Percentiles rank a stretch among this genome's conserved stretches.
Evolutionary conservation across 2,329 filamentous ascomycete genomes (phyloP).

Genomic region (Epichloe sp.): DNA sequence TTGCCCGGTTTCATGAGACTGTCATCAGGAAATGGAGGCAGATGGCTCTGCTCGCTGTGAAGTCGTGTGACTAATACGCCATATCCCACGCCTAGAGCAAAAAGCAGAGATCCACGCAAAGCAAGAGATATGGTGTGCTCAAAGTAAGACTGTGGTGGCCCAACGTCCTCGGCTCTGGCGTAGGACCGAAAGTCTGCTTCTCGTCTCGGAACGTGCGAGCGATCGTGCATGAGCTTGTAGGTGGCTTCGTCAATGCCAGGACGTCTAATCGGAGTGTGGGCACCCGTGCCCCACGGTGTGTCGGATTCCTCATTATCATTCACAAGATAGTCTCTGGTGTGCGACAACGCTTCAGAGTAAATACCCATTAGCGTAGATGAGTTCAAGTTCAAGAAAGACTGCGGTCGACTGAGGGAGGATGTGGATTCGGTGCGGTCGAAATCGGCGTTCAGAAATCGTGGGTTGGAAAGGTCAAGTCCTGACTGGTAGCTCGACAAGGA

Average conservation of each 20-base stretch:
- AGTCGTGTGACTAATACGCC: conserved; percentile 70
- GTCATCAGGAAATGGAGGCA: conserved; percentile 44
- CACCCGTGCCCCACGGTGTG: conserved; percentile 69
- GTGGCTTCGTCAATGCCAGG: conserved; percentile 31
- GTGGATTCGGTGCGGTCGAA: conserved; percentile 22
- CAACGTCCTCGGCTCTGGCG: conserved; percentile 9
- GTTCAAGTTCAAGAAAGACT: conserved; percentile 75
- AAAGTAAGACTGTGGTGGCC: conserved; percentile 13
- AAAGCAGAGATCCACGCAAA: conserved; percentile 52
- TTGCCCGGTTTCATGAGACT: conserved; percentile 27
- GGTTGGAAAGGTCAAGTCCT: conserved; percentile 18
- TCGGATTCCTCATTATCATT: conserved; percentile 37
- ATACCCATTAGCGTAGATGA: conserved; percentile 85
- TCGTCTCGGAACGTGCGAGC: conserved; percentile 21
- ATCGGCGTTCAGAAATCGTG: conserved; percentile 28
- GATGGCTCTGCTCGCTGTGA: conserved; percentile 50
- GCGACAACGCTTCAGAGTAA: conserved; percentile 56
- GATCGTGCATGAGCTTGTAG: conserved; percentile 30
- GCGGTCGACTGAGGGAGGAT: conserved; percentile 48
- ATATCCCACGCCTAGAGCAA: conserved; percentile 69
- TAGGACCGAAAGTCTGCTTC: conserved; percentile 21
- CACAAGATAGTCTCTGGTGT: conserved; percentile 28
- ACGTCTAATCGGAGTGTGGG: conserved; percentile 49
- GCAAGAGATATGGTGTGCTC: conserved; percentile 32
- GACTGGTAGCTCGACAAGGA: conserved; percentile 12